Evolutionary conservation across 2,329 filamentous ascomycete species (phyloP).

Genomic region (Colletotrichum sp.): DNA sequence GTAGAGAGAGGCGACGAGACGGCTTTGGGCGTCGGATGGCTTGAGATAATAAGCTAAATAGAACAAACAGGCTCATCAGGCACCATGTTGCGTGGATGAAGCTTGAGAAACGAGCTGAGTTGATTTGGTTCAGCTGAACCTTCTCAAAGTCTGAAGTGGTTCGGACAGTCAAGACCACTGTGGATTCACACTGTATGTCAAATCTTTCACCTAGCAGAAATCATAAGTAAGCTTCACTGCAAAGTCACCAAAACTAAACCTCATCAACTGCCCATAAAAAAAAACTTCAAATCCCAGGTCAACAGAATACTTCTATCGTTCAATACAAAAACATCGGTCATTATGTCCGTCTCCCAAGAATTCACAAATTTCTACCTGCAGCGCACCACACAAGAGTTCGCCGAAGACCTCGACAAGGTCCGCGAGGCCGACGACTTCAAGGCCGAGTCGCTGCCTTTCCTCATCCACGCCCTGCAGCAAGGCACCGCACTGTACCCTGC

Average conservation of each 20-base stretch:
- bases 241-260: background rate
- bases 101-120: background rate
- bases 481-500: constrained; percentile 65
- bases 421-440: constrained; percentile 74
- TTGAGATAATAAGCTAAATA: background rate
- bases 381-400: constrained; percentile 71
- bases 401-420: constrained; percentile 75
- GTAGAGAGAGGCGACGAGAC: background rate
- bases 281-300: background rate
- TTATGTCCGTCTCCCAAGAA: constrained; percentile 24
- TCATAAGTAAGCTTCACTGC: background rate
- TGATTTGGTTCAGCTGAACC: background rate
- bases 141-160: background rate
- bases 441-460: constrained; percentile 64
- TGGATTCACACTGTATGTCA: background rate
- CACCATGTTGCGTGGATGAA: background rate
- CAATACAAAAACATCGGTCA: background rate
- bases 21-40: background rate
- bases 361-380: constrained; percentile 75
- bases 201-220: background rate
- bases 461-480: constrained; percentile 72
- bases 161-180: background rate
- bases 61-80: background rate
- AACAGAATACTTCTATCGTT: background rate
- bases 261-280: background rate